Base-by-base conservation (phyloP, 164 flowering plant genomes). In the Stephania cephalantha region DNA sequence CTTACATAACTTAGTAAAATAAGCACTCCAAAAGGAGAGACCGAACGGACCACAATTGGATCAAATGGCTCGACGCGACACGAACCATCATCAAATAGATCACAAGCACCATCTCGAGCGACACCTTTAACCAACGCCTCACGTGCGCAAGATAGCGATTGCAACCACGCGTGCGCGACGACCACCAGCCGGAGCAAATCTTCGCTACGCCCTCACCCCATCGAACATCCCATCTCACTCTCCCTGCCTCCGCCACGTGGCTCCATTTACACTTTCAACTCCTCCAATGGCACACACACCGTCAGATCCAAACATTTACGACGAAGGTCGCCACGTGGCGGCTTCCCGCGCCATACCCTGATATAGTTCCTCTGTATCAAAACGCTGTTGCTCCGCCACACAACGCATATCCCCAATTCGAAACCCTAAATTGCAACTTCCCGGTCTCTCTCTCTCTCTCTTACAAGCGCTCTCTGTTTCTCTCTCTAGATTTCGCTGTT, bases 391-490 rank as follows among this genome's bases (percentile, higher is more conserved):
- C 70, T 68, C 12, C 45, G 11, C 53, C 20, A 70, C n/a, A 58
- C 64, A 58, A 61, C n/a, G 66, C 66, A 55, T 72, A 61, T 48
- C 52, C 68, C 45, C 50, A 61, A 45, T 61, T 61, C 68, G 68
- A 63, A 72, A 72, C 74, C 74, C 74, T 72, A 71, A 70, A 45
- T 20, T n/a, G 48, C 20, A 71, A 22, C 5, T 22, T 29, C 22
- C 50, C 73, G 18, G 15, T 18, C 9, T 69, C 48, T 44, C 29
- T 46, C 72, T 50, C 50, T 46, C 58, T 22, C 55, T 70, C 42
- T 35, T 35, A 35, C 42, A 35, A 61, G n/a, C 45, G 17, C 46
- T 69, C 48, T 69, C 29, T 46, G 31, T 22, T 30, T 70, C 58
- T 70, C 72, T 48, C 25, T 61, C 22, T 42, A 50, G 20, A n/a